These are phyloP conservation scores for Fusarium camptoceras DNA, from an alignment of 2,329 filamentous ascomycete species.

Conservation along the genomic window DNA sequence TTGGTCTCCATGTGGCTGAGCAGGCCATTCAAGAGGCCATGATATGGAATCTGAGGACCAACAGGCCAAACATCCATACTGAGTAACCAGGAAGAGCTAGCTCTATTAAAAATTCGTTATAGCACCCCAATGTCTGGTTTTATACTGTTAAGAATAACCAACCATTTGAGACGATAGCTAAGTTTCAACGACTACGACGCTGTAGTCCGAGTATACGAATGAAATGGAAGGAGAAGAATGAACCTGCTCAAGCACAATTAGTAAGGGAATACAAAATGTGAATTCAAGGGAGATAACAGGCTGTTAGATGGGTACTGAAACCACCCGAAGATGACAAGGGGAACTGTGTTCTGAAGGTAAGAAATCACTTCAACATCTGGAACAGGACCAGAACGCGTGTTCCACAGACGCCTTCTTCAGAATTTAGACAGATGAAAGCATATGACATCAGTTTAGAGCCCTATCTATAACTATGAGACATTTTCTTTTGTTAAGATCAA, in stretches of 20 bases:
- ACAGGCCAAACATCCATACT: neutral
- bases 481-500: neutral
- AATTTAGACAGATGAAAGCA: neutral
- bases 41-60: neutral
- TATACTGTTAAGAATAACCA: neutral
- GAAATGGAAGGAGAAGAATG: neutral
- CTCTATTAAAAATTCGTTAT: neutral
- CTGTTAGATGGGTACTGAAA: neutral
- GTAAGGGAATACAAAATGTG: neutral
- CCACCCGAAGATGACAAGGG: neutral
- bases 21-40: neutral
- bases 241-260: neutral
- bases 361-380: neutral
- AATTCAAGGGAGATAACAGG: neutral
- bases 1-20: constrained; percentile 3
- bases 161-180: neutral
- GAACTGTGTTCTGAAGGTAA: neutral
- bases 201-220: neutral
- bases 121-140: neutral
- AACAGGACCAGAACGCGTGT: neutral
- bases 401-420: neutral
- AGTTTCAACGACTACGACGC: neutral
- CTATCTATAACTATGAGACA: neutral
- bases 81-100: neutral
- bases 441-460: neutral